Base-by-base conservation (phyloP, 805 yeast species). In the Yamadazyma laniorum region DNA sequence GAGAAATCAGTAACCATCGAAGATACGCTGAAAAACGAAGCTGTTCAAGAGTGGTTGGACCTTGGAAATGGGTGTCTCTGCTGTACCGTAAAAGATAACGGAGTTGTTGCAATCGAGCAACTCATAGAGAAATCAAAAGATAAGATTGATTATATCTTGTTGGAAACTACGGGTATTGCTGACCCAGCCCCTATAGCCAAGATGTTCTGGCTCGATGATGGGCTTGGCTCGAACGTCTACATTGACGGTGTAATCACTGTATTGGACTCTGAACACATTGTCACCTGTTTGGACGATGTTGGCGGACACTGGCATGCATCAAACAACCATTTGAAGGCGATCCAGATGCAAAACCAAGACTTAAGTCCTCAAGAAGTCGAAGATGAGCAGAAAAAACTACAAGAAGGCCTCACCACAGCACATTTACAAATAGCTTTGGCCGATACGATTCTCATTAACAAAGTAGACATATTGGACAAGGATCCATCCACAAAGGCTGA, bases 171-270 rank as follows among this genome's bases (percentile, higher is more conserved):
- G 0, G 99, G 99, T 0, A 74, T 93, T 12, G 99, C 99, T 0
- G 98, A 93, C 55, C 99, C 99, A 0, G 97, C 90, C 0, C 98
- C 98, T 0, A 88, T 93, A 18, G 96, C 97, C 4, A 78, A 81
- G 47, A 91, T 91, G 96, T 93, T 93, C 61, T 93, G 99, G 99
- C 72, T 90, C 21, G 99, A 93, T 58, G 91, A 86, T 17, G 97
- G 90, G 0, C 67, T 93, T 41, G 74, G 82, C 12, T 81, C 95
- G 3, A 82, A 80, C 48, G 88, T 93, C 2, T 85, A 86, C 56
- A 82, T 93, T 22, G 98, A 91, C 59, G 96, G 96, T 0, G 87
- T 91, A 4, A 75, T 93, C 11, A 85, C 96, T 0, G 97, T 91
- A 2, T 67, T 93, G 29, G 98, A 91, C 56, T 57, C 81, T 2